A percentile compares a stretch with the other conserved stretches of the same genome.
Evolutionary conservation across 768 basidiomycete species (phyloP).

Genomic region (Cystobasidium ongulense): DNA sequence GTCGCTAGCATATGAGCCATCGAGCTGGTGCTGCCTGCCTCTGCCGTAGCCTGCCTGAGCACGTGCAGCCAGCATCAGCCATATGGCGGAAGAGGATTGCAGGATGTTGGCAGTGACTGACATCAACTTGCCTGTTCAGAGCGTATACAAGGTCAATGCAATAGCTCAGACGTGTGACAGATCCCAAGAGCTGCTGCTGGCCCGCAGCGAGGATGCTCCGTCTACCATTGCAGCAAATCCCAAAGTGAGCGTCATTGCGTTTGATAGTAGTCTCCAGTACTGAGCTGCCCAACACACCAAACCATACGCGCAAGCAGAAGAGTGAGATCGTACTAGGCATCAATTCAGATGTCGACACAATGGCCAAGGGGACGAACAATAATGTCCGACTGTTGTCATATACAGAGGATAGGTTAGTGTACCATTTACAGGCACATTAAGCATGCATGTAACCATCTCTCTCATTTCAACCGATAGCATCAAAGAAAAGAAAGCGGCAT

Average conservation of each 20-base stretch:
- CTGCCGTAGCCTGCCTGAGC: not conserved
- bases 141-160: slow-evolving; percentile 57
- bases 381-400: slow-evolving; percentile 65
- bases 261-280: not conserved
- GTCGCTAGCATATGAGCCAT: not conserved
- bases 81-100: too few relatives aligned
- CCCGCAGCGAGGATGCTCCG: slow-evolving; percentile 80
- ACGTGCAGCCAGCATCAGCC: not conserved
- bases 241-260: slow-evolving; percentile 49
- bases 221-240: slow-evolving; percentile 78
- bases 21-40: not conserved
- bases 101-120: not conserved
- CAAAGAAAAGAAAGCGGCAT: slow-evolving; percentile 50
- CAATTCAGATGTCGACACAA: slow-evolving; percentile 62
- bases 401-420: slow-evolving; percentile 45
- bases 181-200: slow-evolving; percentile 65
- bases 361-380: slow-evolving; percentile 64
- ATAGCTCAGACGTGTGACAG: slow-evolving; percentile 54
- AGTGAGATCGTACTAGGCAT: slow-evolving; percentile 69
- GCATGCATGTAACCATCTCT: too few relatives aligned
- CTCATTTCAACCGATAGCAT: slow-evolving; percentile 51
- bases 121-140: slow-evolving; percentile 47
- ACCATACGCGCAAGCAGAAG: slow-evolving; percentile 33
- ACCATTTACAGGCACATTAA: too few relatives aligned
- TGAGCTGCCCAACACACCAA: not conserved